Evolutionary conservation across 164 flowering plant species (phyloP).

Genomic region (Litsea cubeba): DNA sequence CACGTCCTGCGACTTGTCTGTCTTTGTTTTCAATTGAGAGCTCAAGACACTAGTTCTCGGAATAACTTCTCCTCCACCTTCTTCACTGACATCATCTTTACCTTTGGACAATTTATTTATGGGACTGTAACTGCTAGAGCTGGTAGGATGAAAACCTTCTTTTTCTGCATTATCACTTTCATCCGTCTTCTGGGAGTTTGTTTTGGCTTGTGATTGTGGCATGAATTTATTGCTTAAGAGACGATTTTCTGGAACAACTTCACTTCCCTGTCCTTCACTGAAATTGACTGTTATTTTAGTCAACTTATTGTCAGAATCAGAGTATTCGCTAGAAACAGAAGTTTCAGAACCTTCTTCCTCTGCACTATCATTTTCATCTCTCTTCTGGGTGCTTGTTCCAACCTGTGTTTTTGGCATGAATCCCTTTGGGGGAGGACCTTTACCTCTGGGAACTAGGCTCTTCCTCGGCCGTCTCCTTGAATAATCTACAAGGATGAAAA

Average conservation of each 20-base stretch:
- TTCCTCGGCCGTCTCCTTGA: slow-evolving; percentile 63
- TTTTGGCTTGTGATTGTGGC: slow-evolving; percentile 44
- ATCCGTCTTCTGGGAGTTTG: slow-evolving; percentile 45
- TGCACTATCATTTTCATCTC: slow-evolving; percentile 33
- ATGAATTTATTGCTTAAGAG: slow-evolving; percentile 25
- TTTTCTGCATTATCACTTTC: slow-evolving; percentile 33
- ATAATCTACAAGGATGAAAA: slow-evolving; percentile 40
- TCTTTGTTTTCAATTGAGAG: neutral
- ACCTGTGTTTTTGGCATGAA: slow-evolving; percentile 45
- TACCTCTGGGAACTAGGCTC: slow-evolving; percentile 39
- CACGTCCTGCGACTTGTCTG: neutral
- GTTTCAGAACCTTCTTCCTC: slow-evolving; percentile 32
- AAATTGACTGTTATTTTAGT: slow-evolving; percentile 23
- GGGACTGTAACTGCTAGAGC: slow-evolving; percentile 15
- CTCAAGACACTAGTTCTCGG: neutral
- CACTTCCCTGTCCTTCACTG: slow-evolving; percentile 19
- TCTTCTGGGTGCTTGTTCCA: slow-evolving; percentile 46
- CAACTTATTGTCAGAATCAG: slow-evolving; percentile 20
- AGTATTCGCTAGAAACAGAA: slow-evolving; percentile 19
- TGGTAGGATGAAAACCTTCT: slow-evolving; percentile 26
- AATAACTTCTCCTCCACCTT: neutral
- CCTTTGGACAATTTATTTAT: neutral
- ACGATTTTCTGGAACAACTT: slow-evolving; percentile 11
- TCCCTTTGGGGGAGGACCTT: slow-evolving; percentile 51
- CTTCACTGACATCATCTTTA: neutral